A percentile compares a stretch with the other conserved stretches of the same genome.
Conservation (phyloP, 345 rosid genomes). For the Linum lewisii region DNA sequence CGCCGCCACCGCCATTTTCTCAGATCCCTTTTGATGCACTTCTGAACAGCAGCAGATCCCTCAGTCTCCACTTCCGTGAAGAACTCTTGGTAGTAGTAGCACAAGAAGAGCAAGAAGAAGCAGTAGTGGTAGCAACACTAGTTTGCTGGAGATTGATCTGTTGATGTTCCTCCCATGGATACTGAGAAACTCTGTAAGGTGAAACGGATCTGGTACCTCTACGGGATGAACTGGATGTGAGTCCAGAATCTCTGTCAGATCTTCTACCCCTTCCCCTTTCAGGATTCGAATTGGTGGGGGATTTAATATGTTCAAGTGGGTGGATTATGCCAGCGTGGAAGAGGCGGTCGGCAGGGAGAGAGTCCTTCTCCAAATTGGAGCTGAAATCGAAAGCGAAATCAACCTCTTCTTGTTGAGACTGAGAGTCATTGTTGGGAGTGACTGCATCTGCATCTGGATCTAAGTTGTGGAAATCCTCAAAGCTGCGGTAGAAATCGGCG, state of each 20-base stretch:
- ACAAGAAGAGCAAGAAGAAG: conserved; percentile 10
- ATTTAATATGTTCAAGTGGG: conserved; percentile 21
- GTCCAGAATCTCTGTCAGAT: no score
- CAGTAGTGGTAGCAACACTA: neutral
- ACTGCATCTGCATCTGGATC: no score
- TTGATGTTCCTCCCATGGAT: conserved; percentile 84
- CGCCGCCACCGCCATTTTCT: conserved; percentile 25
- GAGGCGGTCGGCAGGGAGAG: conserved; percentile 81
- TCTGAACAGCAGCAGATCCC: conserved; percentile 65
- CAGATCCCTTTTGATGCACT: conserved; percentile 90
- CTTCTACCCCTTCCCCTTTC: conserved; percentile 43
- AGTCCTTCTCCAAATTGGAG: no score
- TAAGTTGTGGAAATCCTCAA: no score
- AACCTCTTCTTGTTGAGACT: conserved; percentile 15
- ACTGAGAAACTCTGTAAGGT: conserved; percentile 58
- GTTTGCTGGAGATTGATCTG: conserved; percentile 23
- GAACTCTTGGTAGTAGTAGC: conserved; percentile 28
- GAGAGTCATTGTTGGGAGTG: no score
- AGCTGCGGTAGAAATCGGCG: no score
- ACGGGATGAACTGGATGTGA: conserved; percentile 28
- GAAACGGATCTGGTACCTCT: conserved; percentile 62
- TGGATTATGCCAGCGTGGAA: conserved; percentile 64
- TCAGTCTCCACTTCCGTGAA: conserved; percentile 69
- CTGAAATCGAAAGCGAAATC: conserved; percentile 24
- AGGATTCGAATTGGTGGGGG: conserved; percentile 37